Evolutionary conservation across 2,329 filamentous ascomycete species (phyloP), one percentile per base, ranked within the genome.

Genomic region (Claviceps digitariae): DNA sequence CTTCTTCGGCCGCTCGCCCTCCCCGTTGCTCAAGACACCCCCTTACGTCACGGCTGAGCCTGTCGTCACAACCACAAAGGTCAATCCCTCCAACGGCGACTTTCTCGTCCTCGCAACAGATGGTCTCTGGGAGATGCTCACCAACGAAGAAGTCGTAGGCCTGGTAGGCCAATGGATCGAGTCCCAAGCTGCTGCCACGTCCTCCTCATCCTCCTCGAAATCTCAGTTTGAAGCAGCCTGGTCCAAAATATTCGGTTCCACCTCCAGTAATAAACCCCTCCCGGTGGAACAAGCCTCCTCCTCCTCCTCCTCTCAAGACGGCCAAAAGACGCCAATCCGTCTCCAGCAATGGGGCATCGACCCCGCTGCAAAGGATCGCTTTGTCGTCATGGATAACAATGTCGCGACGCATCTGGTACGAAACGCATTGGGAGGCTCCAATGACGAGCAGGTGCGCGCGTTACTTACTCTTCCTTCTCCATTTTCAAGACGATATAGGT

Each of bases 111-210:
- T 98, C 76, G 93, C 93, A 23, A 96, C 93, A 0, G 93, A 98
- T 65, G 93, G 93, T 4, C 77, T 98, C 1, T 98, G 93, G 93
- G 93, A 98, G 71, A 97, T 97, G 93, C 77, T 98, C 57, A 96
- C 89, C 48, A 98, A 97, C 63, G 93, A 98, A 66, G 93, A 98
- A 72, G 93, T 96, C 1, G 87, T 98, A 50, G 93, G 93, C 0
- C 80, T 98, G 2, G 93, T 98, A 4, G 94, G 91, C 17, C 89
- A 95, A 68, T 98, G 93, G 93, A 82, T 98, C 48, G 93, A 98
- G 67, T 82, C 81, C 23, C 86, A 96, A 66, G 72, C 73, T 38
- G 31, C 64, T 54, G 70, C 66, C 50, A 66, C 69, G 34, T 47
- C 45, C 4, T 34, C 47, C 0, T 38, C 47, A 0, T 49, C 47